Percentiles rank a stretch among this genome's conserved stretches.
Evolutionary conservation across 768 basidiomycete species (phyloP).

Genomic region (Phlebiopsis gigantea): DNA sequence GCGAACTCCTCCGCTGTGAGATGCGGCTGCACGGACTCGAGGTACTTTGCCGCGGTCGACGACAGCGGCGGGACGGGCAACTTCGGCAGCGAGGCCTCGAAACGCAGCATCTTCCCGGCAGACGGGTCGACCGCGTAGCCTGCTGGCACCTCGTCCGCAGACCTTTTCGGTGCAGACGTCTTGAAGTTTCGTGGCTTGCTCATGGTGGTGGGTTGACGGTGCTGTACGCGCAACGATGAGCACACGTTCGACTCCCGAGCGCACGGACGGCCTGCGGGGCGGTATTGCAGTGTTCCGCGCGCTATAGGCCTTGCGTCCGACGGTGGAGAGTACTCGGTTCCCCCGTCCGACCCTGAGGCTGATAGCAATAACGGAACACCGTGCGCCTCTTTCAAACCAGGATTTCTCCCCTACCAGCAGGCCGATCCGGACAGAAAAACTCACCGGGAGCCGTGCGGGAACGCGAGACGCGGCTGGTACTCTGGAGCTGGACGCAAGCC

Average conservation of each 20-base stretch:
- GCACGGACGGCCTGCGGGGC: not conserved
- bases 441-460: slow-evolving; percentile 8
- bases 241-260: not conserved
- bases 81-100: slow-evolving; percentile 63
- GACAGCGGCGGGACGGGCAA: slow-evolving; percentile 83
- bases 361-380: not conserved
- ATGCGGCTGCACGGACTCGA: slow-evolving; percentile 78
- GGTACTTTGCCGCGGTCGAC: slow-evolving; percentile 84
- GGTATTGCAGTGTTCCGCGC: not conserved
- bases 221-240: not conserved
- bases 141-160: slow-evolving; percentile 31
- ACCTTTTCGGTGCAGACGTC: slow-evolving; percentile 25
- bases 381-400: not conserved
- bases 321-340: no score
- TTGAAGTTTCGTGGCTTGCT: slow-evolving; percentile 18
- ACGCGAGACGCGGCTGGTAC: slow-evolving; percentile 5
- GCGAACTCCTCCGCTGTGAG: slow-evolving; percentile 59
- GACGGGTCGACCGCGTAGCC: slow-evolving; percentile 50
- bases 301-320: not conserved
- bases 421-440: not conserved
- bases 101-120: slow-evolving; percentile 67
- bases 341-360: no score
- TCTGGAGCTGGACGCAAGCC: slow-evolving; percentile 10
- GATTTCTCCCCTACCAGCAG: not conserved
- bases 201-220: not conserved